Evolutionary conservation across 2,329 filamentous ascomycete genomes (phyloP), one percentile per base, ranked within the genome.

Genomic region (Ophiostoma perfectum): DNA sequence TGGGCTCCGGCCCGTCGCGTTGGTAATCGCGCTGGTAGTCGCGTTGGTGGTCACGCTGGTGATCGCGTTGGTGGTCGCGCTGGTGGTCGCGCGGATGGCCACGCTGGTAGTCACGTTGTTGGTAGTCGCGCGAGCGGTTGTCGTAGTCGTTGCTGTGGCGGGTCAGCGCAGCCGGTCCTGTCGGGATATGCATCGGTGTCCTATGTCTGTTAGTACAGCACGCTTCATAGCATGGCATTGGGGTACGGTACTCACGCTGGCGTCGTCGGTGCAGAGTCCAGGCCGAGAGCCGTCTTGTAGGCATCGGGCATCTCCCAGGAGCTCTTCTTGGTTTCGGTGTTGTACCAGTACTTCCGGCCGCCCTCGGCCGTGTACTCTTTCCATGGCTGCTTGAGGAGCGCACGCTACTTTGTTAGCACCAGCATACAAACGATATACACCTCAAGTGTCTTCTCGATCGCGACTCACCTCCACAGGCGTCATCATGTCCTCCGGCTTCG

Each of bases 341-440:
- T 95, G 78, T 93, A 94, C 91, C 93, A 99, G 80, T 99, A 99
- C 76, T 94, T 92, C 74, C 89, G 88, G 64, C 94, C 95, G 72
- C 92, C 91, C 71, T 93, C 88, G 36, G 91, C 89, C 39, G 90
- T 92, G 76, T 96, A 95, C 78, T 97, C 92, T 75, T 94, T 95
- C 93, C 93, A 99, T 72, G 91, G 91, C 73, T 95, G 91, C 74
- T 89, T 89, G 66, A 90, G 84, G 64, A 96, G 84, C 67, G 91
- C 91, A 76, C 90, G 90, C 92, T 93, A 76, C 69, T 70, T 42
- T 68, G 41, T 18, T 63, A 63, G 60, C n/a, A 14, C 42, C 73
- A 74, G 44, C 75, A 69, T 70, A 52, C 9, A 47, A 62, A 4
- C 9, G 0, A 0, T 52, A 62, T 12, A 18, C n/a, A 4, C n/a